Evolutionary conservation across 257 asterid genomes (phyloP), one percentile per base, ranked within the genome.

Genomic region (Galeopsis tetrahit): DNA sequence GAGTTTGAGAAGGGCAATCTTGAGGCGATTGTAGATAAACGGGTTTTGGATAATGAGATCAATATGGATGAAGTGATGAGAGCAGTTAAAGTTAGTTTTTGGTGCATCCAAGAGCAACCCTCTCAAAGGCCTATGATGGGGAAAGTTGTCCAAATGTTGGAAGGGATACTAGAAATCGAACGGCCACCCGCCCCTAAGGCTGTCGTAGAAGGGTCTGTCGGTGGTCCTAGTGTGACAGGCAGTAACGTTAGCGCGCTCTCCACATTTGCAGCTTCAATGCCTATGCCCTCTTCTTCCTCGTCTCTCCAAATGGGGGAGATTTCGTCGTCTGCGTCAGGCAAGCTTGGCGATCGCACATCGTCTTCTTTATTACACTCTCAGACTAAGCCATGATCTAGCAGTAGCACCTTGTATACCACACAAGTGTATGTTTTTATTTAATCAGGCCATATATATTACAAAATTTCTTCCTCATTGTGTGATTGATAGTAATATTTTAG

Each of bases 31-130:
- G 60, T 88, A 7, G 98, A 92, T 68, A 83, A 64, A 68, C 75
- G 84, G 66, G 81, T 92, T 58, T n/a, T 74, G 4, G 52, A 36
- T 15, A 66, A 73, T 57, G 98, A 90, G 73, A 36, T 83, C 5
- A 71, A 89, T 68, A 84, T 84, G 91, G 90, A 88, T 66, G 96
- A 92, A 78, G 87, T 82, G 52, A 71, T 57, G 52, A 86, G 95
- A 69, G 85, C 85, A 2, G 81, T 91, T 64, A 68, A 77, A 63
- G 95, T 89, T 21, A 83, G 96, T 70, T 92, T 92, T 77, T 92
- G 98, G 98, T 92, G 98, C 82, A 88, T 88, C 17, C 98, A 90
- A 81, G 98, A 92, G 73, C 96, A 92, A 70, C 96, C 96, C 3
- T 88, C 96, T 61, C 96, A 87, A 34, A 87, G 98, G 82, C 98